Percentiles rank a stretch among this genome's conserved stretches.
Conservation (phyloP, 2,329 filamentous ascomycete genomes). For the Daldinia eschscholtzii region DNA sequence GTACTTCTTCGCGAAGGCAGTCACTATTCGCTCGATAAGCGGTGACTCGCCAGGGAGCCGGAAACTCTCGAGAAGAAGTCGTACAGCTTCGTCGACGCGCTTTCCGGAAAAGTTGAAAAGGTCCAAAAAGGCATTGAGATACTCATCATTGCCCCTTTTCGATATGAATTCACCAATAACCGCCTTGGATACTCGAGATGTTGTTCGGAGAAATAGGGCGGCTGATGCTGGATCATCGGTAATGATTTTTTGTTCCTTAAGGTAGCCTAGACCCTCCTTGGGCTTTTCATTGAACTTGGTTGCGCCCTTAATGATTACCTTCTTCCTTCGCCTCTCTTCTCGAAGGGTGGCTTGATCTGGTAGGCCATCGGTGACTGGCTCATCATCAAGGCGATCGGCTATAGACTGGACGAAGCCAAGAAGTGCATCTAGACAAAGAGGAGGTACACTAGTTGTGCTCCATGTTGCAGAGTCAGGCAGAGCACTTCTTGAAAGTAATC, state of each 20-base stretch:
- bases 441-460: conserved; percentile 98
- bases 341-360: conserved; percentile 75
- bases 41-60: conserved; percentile 92
- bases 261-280: conserved; percentile 86
- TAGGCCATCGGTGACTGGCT: conserved; percentile 72
- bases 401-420: conserved; percentile 93
- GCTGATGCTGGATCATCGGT: conserved; percentile 81
- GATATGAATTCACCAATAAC: conserved; percentile 92
- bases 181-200: conserved; percentile 89
- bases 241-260: conserved; percentile 89
- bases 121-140: conserved; percentile 85
- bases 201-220: conserved; percentile 88
- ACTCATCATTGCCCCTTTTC: conserved; percentile 87
- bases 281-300: conserved; percentile 96
- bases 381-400: conserved; percentile 83
- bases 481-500: conserved; percentile 90
- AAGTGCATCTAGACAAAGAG: conserved; percentile 91
- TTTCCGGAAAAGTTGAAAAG: conserved; percentile 90
- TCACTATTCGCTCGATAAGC: conserved; percentile 93
- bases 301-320: conserved; percentile 87
- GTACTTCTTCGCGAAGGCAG: conserved; percentile 88
- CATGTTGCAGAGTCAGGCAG: conserved; percentile 97
- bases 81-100: conserved; percentile 89
- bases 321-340: conserved; percentile 83
- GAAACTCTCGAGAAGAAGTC: conserved; percentile 90